These are phyloP conservation scores for Hibiscus tridactylites DNA, from an alignment of 345 rosid species.

Conservation along the genomic window DNA sequence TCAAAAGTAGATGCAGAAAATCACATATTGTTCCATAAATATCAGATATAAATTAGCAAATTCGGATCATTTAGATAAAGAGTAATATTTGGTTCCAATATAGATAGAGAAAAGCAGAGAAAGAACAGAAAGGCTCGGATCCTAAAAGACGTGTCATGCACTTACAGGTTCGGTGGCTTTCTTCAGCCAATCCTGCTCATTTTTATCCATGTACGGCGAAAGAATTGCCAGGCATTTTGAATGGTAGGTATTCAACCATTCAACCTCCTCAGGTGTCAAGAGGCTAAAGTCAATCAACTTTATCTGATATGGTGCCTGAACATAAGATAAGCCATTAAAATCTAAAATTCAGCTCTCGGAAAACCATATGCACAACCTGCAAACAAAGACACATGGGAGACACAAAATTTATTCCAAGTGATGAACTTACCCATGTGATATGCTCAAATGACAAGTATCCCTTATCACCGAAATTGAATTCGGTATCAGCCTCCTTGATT, in stretches of 20 bases:
- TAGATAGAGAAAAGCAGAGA: too few species aligned
- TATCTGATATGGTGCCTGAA: constrained; percentile 82
- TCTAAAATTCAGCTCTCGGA: background rate
- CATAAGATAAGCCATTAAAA: background rate
- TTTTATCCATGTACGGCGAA: constrained; percentile 55
- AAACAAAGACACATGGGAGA: background rate
- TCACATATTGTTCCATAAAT: background rate
- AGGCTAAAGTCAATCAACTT: constrained; percentile 61
- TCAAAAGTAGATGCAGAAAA: background rate
- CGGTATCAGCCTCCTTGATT: constrained; percentile 59
- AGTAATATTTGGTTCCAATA: too few species aligned
- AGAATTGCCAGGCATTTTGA: constrained; percentile 53
- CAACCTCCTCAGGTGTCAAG: constrained; percentile 52
- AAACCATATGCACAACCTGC: background rate
- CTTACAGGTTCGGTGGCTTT: constrained; percentile 74
- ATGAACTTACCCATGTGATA: constrained; percentile 82
- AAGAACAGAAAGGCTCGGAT: too few species aligned
- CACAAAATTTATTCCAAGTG: background rate
- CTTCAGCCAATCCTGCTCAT: constrained; percentile 76
- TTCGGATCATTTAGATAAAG: too few species aligned
- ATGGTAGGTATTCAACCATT: constrained; percentile 81
- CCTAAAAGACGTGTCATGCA: constrained; percentile 14
- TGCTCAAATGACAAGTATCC: constrained; percentile 89
- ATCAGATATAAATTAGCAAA: too few species aligned
- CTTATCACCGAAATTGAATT: constrained; percentile 85